Evolutionary conservation across 1,284 basidiomycete species (phyloP), one percentile per base, ranked within the genome.

Genomic region (Schizophyllum amplum): DNA sequence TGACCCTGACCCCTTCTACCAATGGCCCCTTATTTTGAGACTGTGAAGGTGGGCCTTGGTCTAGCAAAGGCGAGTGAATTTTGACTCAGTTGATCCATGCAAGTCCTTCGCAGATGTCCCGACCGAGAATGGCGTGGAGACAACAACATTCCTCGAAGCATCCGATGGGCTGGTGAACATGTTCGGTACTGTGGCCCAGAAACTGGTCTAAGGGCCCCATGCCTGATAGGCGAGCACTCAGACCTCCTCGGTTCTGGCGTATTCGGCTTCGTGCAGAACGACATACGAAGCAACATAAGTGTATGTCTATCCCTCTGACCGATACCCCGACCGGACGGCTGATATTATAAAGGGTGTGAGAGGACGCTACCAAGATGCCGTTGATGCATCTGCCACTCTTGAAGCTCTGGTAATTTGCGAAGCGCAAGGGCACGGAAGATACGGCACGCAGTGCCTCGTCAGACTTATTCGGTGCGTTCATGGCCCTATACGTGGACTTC

Each of bases 101-200:
- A n/a, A 96, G 93, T 93, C 91, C 21, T 97, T 92, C 71, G 84
- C 81, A 65, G 91, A 97, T 65, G 92, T 98, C 27, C 81, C 85
- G 22, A 77, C 90, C 66, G 81, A 83, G 47, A 72, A 76, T 6
- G 94, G 95, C n/a, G 84, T 98, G 56, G 85, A 93, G 65, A 94
- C 94, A 0, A 67, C 74, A 23, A 73, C 80, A 4, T 99, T 98
- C 76, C 78, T 94, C 57, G 87, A 93, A 67, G 95, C 95, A 0
- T 87, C 92, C 47, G 92, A 97, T 71, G 93, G 91, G 26, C 80
- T 98, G 52, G 84, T 94, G 60, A 83, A 87, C 68, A 82, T 98
- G 75, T 98, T 98, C 69, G 89, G 94, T 93, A 64, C 11, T 6
- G 58, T n/a, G 27, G 4, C 24, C 6, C 17, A 27, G 24, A 48